Evolutionary conservation across 169 alveolate genomes (phyloP), one percentile per base, ranked within the genome.

Genomic region (Eimeria acervulina): DNA sequence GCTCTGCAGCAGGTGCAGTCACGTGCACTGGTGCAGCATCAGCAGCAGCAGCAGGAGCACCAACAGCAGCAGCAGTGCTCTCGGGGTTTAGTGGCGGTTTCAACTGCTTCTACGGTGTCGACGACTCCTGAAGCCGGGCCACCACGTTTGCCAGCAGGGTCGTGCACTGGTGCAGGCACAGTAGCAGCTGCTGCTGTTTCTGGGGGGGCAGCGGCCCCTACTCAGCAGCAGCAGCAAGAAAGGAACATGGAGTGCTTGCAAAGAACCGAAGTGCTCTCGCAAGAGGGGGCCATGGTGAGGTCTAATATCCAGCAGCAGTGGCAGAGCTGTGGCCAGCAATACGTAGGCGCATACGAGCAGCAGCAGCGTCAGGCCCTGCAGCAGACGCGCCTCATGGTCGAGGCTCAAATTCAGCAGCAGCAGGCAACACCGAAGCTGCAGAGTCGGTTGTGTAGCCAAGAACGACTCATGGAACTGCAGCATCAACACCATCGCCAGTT

Each of bases 51-150:
- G 36, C 92, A 52, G 51, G 66, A 81, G 90, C 90, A 23, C 66
- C 76, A 84, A 19, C 70, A 84, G 55, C 72, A 81, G 28, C 90
- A 81, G 28, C 72, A 44, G 31, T 81, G 76, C 47, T 59, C 44
- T 19, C 28, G 59, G 55, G 52, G 81, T 23, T 21, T 85, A 23
- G 76, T 40, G 61, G 78, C 80, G 31, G 61, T 44, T 8, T 85
- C 93, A 31, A 85, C 76, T 31, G 55, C 93, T 38, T 85, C 93
- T 38, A 85, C 93, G 2, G 93, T 85, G 42, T 85, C 93, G 61
- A 85, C 93, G 44, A 85, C 93, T 2, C 93, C 93, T 26, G 93
- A 85, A 55, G 40, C 93, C 1, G 93, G 93, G 40, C 93, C 93
- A n/a, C 93, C 93, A 23, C 31, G 61, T 61, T 33, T 61, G 93